Conservation (phyloP, 1,284 basidiomycete species). For the Trametes versicolor region DNA sequence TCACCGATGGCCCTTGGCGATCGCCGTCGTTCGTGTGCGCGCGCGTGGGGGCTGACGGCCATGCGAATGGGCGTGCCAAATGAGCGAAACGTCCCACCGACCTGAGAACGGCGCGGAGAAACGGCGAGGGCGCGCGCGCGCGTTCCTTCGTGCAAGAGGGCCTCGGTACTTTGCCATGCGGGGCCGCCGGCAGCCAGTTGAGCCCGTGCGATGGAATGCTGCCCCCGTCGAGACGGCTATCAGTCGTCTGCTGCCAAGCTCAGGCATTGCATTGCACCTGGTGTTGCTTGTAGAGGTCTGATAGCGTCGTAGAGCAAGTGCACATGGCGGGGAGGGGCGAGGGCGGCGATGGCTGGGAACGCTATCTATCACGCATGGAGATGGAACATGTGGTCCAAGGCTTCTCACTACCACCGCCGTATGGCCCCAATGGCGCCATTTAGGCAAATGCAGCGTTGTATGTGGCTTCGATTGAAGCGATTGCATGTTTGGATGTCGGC, state of each 20-base stretch:
- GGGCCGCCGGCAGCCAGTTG: background rate
- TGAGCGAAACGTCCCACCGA: conserved; percentile 5
- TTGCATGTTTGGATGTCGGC: conserved; percentile 15
- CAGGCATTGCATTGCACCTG: background rate
- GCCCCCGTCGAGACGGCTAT: conserved; percentile 2
- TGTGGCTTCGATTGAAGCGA: background rate
- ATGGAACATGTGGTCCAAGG: conserved; percentile 24
- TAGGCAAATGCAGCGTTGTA: background rate
- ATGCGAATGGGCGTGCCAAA: conserved; percentile 26
- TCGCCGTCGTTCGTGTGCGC: background rate
- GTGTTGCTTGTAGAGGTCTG: background rate
- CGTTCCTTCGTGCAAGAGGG: background rate
- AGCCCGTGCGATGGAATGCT: conserved; percentile 1
- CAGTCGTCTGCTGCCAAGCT: conserved; percentile 3
- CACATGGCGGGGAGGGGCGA: conserved; percentile 3
- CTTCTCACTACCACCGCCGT: conserved; percentile 25
- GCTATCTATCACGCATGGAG: conserved; percentile 11
- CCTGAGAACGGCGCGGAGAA: conserved; percentile 30
- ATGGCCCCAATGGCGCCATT: conserved; percentile 13
- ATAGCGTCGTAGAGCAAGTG: background rate
- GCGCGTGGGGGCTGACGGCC: conserved; percentile 13
- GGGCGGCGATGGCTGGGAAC: conserved; percentile 3
- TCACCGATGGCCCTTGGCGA: conserved; percentile 2
- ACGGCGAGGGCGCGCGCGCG: background rate
- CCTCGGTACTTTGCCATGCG: background rate